phyloP scores from a whole-genome alignment of 768 basidiomycete species.

The Coprinopsis marcescibilis region DNA sequence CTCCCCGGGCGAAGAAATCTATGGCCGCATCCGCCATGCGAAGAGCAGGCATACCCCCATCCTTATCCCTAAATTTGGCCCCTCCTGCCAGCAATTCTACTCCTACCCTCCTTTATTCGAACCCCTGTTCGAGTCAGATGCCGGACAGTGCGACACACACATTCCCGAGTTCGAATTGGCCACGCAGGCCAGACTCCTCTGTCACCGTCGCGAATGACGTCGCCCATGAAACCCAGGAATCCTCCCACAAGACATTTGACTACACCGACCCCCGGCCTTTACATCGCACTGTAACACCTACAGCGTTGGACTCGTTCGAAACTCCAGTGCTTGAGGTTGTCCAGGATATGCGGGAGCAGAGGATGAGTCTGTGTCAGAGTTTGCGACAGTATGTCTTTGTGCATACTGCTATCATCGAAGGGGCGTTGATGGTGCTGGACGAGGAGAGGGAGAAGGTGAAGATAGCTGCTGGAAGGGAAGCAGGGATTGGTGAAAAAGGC shows the following conservation, averaged over 20 bases:
- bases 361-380: constrained; percentile 96
- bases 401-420: constrained; percentile 80
- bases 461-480: constrained; percentile 15
- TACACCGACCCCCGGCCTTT: constrained; percentile 60
- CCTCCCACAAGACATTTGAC: constrained; percentile 35
- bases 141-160: too few relatives aligned
- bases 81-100: neutral
- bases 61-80: neutral
- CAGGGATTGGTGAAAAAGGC: constrained; percentile 12
- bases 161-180: too few relatives aligned
- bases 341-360: constrained; percentile 91
- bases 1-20: neutral
- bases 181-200: too few relatives aligned
- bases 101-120: constrained; percentile 2
- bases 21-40: neutral
- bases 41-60: constrained; percentile 1
- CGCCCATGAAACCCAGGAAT: neutral
- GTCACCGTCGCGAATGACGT: neutral
- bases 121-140: too few relatives aligned
- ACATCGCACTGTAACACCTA: constrained; percentile 50
- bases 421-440: constrained; percentile 70
- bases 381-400: constrained; percentile 93
- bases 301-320: constrained; percentile 52
- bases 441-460: constrained; percentile 46
- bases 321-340: constrained; percentile 80